Percentiles rank a stretch among this genome's conserved stretches.
phyloP scores from a whole-genome alignment of 2,329 filamentous ascomycete genomes.

The Fusarium sp. region DNA sequence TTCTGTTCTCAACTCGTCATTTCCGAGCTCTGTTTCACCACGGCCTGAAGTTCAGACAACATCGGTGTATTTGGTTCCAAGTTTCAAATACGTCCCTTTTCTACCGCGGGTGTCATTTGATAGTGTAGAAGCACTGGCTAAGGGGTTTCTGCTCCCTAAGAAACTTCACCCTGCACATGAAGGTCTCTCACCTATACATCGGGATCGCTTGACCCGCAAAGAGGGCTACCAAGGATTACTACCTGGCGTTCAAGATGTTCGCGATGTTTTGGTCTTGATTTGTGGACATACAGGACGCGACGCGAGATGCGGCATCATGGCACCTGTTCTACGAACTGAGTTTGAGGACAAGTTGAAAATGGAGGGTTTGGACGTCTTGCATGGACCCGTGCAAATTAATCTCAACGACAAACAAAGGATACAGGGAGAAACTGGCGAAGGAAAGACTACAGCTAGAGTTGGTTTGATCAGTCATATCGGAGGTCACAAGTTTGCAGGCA shows the following conservation, averaged over 20 bases:
- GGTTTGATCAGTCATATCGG: slow-evolving; percentile 83
- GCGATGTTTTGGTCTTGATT: slow-evolving; percentile 81
- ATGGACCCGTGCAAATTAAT: slow-evolving; percentile 57
- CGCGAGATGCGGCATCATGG: slow-evolving; percentile 82
- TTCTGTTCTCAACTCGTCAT: slow-evolving; percentile 80
- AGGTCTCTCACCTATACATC: slow-evolving; percentile 67
- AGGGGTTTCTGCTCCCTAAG: slow-evolving; percentile 73
- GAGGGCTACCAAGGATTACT: slow-evolving; percentile 65
- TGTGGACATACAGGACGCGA: slow-evolving; percentile 91
- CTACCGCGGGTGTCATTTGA: slow-evolving; percentile 73
- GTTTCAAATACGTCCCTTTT: slow-evolving; percentile 82
- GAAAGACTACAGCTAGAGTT: slow-evolving; percentile 64
- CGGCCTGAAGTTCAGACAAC: slow-evolving; percentile 61
- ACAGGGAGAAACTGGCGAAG: slow-evolving; percentile 24
- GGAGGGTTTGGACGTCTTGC: slow-evolving; percentile 62
- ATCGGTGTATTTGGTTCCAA: slow-evolving; percentile 82
- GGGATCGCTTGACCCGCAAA: slow-evolving; percentile 63
- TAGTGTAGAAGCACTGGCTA: slow-evolving; percentile 67
- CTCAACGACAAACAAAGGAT: slow-evolving; percentile 28
- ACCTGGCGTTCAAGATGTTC: slow-evolving; percentile 68
- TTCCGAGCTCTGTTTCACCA: slow-evolving; percentile 67
- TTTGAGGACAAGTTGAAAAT: slow-evolving; percentile 72
- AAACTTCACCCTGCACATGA: slow-evolving; percentile 72
- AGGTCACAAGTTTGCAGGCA: slow-evolving; percentile 87
- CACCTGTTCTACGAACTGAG: slow-evolving; percentile 76